A percentile compares a stretch with the other conserved stretches of the same genome.
Evolutionary conservation across 805 yeast genomes (phyloP).

Genomic region (Candida sphagnicola): DNA sequence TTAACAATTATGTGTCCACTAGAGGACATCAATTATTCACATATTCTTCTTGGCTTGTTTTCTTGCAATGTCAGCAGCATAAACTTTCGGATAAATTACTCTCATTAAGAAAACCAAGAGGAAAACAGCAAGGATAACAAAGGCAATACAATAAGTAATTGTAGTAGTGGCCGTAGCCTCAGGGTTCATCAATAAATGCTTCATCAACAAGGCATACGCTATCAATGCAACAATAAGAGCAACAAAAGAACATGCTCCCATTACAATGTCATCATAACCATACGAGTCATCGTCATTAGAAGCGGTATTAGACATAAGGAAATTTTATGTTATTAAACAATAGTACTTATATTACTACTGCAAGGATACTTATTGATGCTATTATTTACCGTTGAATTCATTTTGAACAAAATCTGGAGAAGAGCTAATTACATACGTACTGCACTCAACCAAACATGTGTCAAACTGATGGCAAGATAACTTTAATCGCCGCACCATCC

Average conservation of each 20-base stretch:
- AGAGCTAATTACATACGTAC: too few relatives aligned
- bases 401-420: too few relatives aligned
- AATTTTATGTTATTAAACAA: too few relatives aligned
- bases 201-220: slow-evolving; percentile 1
- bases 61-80: neutral
- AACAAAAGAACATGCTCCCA: neutral
- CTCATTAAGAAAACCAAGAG: neutral
- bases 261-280: neutral
- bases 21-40: too few relatives aligned
- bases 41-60: slow-evolving; percentile 7
- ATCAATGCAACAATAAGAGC: neutral
- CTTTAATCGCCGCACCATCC: too few relatives aligned
- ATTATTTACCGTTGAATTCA: too few relatives aligned
- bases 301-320: too few relatives aligned
- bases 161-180: neutral
- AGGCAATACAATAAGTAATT: neutral
- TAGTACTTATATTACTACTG: too few relatives aligned
- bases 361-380: too few relatives aligned
- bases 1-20: too few relatives aligned
- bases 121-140: neutral
- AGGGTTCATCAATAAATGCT: neutral
- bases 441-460: too few relatives aligned
- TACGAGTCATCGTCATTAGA: neutral
- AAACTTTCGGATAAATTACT: neutral
- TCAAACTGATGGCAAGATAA: too few relatives aligned